Evolutionary conservation across 1,284 basidiomycete species (phyloP).

Genomic region (Psilocybe mexicana): DNA sequence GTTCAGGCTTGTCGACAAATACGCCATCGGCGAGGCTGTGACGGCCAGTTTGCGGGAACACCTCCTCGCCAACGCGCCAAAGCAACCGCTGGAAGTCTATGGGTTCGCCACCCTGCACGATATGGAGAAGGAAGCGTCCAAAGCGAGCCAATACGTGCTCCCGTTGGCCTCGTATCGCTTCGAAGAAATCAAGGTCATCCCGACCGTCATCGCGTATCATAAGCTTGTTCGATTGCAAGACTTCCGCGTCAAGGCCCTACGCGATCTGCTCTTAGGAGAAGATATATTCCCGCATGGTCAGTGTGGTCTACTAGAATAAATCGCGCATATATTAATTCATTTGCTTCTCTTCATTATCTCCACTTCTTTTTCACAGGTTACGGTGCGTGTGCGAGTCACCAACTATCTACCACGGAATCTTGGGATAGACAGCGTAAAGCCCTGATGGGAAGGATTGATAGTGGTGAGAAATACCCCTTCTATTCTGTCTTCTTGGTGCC

Average conservation of each 20-base stretch:
- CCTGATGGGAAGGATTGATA: conserved; percentile 47
- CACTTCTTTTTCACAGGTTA: conserved; percentile 43
- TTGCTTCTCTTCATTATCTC: conserved; percentile 20
- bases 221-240: conserved; percentile 56
- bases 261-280: conserved; percentile 50
- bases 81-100: conserved; percentile 57
- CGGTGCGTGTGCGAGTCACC: conserved; percentile 54
- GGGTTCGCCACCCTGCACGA: conserved; percentile 46
- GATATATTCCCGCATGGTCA: conserved; percentile 66
- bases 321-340: neutral
- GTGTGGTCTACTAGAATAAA: conserved; percentile 2
- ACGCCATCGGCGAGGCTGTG: conserved; percentile 48
- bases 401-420: conserved; percentile 36
- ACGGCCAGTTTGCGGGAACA: conserved; percentile 46
- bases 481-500: conserved; percentile 7
- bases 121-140: conserved; percentile 46
- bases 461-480: conserved; percentile 38
- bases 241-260: conserved; percentile 49
- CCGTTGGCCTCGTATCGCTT: conserved; percentile 55
- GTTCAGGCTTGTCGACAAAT: conserved; percentile 62
- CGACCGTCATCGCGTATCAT: conserved; percentile 60
- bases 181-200: conserved; percentile 52
- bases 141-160: conserved; percentile 56
- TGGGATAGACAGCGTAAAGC: conserved; percentile 53
- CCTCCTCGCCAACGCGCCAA: conserved; percentile 52